Conservation (phyloP, 805 yeast genomes). For the Wickerhamomyces alni region DNA sequence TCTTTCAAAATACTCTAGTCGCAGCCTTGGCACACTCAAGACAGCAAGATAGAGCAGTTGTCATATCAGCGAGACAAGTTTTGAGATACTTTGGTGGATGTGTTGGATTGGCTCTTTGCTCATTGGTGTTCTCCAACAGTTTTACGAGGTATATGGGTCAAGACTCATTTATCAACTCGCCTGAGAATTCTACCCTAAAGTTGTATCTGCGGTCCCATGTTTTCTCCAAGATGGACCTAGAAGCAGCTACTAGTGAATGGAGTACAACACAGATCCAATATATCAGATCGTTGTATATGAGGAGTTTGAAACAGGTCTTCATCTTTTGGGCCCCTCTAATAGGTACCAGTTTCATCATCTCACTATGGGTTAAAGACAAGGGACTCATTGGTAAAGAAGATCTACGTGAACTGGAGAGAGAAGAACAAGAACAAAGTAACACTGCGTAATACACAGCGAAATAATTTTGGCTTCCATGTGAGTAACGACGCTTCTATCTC, state of each 20-base stretch:
- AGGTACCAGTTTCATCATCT: not conserved
- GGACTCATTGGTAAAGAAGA: too few relatives aligned
- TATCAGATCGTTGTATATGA: not conserved
- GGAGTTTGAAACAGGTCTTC: not conserved
- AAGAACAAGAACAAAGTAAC: too few relatives aligned
- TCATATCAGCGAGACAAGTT: not conserved
- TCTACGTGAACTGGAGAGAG: too few relatives aligned
- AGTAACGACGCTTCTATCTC: too few relatives aligned
- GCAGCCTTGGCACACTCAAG: not conserved
- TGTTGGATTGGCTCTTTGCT: not conserved
- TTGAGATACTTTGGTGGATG: not conserved
- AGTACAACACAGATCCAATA: not conserved
- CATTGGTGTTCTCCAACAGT: not conserved
- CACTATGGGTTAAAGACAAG: not conserved
- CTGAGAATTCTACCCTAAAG: not conserved
- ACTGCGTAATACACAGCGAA: too few relatives aligned
- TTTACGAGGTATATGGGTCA: not conserved
- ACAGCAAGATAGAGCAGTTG: not conserved
- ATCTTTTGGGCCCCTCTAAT: not conserved
- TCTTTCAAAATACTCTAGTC: not conserved
- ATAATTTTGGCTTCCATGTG: too few relatives aligned
- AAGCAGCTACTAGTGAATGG: not conserved
- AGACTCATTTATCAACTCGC: not conserved
- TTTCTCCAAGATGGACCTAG: not conserved
- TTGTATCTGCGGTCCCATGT: not conserved